Evolutionary conservation across 192 early-diverging fungal species (phyloP).

Genomic region (Coemansia sp.): DNA sequence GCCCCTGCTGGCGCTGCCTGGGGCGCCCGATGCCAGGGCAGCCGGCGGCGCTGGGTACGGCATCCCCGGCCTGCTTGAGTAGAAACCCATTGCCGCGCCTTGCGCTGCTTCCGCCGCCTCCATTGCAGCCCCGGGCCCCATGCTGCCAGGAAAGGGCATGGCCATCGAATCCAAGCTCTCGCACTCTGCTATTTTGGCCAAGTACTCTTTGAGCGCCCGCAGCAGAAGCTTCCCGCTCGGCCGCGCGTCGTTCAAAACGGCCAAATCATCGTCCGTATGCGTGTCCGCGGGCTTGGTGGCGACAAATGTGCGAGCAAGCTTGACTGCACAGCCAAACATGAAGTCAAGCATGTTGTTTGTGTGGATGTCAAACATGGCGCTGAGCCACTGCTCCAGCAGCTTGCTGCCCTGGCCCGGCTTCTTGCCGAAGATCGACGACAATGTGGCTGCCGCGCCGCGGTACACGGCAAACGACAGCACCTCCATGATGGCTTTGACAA

Average conservation of each 20-base stretch:
- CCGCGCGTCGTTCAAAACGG: not conserved
- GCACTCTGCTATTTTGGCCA: conserved; percentile 15
- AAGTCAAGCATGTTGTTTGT: conserved; percentile 20
- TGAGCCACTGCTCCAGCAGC: conserved; percentile 39
- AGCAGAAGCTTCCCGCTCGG: not conserved
- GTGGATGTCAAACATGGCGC: conserved; percentile 34
- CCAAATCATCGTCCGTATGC: conserved; percentile 4
- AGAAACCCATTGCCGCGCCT: too few relatives aligned
- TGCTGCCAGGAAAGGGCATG: not conserved
- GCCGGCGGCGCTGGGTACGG: not conserved
- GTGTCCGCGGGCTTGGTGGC: conserved; percentile 2
- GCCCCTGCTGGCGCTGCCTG: not conserved
- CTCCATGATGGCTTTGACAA: conserved; percentile 37
- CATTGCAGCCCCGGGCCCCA: not conserved
- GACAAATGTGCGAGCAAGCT: conserved; percentile 19
- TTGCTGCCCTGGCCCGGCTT: conserved; percentile 23
- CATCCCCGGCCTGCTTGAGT: too few relatives aligned
- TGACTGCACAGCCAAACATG: conserved; percentile 12
- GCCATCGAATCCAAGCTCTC: conserved; percentile 9
- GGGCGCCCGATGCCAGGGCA: not conserved
- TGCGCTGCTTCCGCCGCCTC: too few relatives aligned
- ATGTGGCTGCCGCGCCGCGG: not conserved
- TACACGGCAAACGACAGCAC: conserved; percentile 9
- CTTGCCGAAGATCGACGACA: not conserved
- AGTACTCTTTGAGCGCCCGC: conserved; percentile 13